Evolutionary conservation across 345 rosid genomes (phyloP).

Genomic region (Garcia nutans): DNA sequence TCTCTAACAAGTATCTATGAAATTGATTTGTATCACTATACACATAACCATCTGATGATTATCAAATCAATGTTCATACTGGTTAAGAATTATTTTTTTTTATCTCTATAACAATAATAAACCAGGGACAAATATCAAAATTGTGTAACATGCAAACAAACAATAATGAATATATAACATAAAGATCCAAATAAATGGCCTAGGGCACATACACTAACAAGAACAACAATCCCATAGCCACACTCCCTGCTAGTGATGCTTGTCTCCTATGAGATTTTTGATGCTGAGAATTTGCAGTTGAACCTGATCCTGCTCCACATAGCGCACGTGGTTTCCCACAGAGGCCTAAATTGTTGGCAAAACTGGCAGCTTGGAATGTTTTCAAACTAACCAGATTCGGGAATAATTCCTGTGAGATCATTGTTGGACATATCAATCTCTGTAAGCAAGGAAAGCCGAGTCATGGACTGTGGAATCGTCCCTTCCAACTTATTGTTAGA

Average conservation of each 20-base stretch:
- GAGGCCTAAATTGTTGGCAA: constrained; percentile 73
- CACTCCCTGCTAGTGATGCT: constrained; percentile 62
- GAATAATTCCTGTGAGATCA: constrained; percentile 64
- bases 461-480: constrained; percentile 63
- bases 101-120: too few relatives aligned
- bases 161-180: too few relatives aligned
- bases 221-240: constrained; percentile 89
- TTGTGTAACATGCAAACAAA: too few relatives aligned
- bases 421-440: constrained; percentile 81
- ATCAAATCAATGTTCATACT: too few relatives aligned
- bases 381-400: constrained; percentile 75
- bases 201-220: too few relatives aligned
- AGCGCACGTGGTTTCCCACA: constrained; percentile 78
- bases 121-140: too few relatives aligned
- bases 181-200: too few relatives aligned
- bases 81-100: too few relatives aligned
- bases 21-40: too few relatives aligned
- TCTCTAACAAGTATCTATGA: too few relatives aligned
- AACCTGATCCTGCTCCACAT: constrained; percentile 36
- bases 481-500: constrained; percentile 70
- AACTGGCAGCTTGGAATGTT: constrained; percentile 62
- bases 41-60: too few relatives aligned
- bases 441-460: constrained; percentile 49
- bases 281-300: constrained; percentile 36
- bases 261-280: constrained; percentile 50